These are phyloP conservation scores for Acacia concinna DNA, from an alignment of 331 rosid species.

Conservation along the genomic window DNA sequence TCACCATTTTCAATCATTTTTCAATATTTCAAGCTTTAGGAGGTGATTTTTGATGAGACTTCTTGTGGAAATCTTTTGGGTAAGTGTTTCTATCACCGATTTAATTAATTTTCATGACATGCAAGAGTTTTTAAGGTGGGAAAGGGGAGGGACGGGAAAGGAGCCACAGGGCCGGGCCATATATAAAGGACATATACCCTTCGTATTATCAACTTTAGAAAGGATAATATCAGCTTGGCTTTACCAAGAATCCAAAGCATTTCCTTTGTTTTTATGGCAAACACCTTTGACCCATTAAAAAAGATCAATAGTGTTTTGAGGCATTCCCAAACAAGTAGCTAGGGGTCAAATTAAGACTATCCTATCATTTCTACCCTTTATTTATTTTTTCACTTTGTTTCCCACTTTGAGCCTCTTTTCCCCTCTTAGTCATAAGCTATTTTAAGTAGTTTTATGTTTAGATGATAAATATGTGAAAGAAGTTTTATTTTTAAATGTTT, in stretches of 20 bases:
- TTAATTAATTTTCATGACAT: not conserved
- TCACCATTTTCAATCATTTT: too few relatives aligned
- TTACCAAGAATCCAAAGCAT: slow-evolving; percentile 67
- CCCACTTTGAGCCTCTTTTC: slow-evolving; percentile 16
- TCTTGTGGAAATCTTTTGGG: too few relatives aligned
- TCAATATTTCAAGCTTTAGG: too few relatives aligned
- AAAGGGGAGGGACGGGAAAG: slow-evolving; percentile 39
- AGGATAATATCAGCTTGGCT: slow-evolving; percentile 8
- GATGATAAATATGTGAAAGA: too few relatives aligned
- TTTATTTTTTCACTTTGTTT: not conserved
- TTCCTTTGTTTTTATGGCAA: slow-evolving; percentile 42
- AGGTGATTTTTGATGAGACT: too few relatives aligned
- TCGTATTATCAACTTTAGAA: slow-evolving; percentile 1
- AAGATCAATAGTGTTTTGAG: slow-evolving; percentile 13
- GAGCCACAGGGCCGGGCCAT: slow-evolving; percentile 49
- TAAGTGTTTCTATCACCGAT: too few relatives aligned
- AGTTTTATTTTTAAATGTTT: too few relatives aligned
- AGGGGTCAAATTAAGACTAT: slow-evolving; percentile 35
- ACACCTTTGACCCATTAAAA: slow-evolving; percentile 37
- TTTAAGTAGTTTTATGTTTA: too few relatives aligned
- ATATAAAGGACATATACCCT: slow-evolving; percentile 8
- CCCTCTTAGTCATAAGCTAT: not conserved
- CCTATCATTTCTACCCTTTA: slow-evolving; percentile 28
- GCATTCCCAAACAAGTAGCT: slow-evolving; percentile 43
- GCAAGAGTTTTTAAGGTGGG: slow-evolving; percentile 38